Percentiles rank a stretch among this genome's conserved stretches.
Conservation (phyloP, 169 alveolate species). For the Plasmodium yoelii region DNA sequence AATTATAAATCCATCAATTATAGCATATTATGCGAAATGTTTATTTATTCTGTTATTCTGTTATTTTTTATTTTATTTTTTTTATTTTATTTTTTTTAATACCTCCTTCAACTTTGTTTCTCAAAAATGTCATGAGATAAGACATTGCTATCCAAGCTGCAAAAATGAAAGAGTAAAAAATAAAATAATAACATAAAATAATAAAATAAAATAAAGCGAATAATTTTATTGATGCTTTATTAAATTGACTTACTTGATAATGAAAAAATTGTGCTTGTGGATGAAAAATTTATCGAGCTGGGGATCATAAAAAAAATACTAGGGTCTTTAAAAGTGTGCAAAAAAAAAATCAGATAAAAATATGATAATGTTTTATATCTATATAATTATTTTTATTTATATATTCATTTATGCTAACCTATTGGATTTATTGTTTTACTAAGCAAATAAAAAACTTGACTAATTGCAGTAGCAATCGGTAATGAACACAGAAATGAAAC, state of each 20-base stretch:
- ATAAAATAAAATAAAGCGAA: constrained; percentile 6
- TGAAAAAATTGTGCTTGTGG: constrained; percentile 64
- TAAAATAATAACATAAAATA: neutral
- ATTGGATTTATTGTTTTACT: constrained; percentile 57
- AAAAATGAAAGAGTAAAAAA: too few relatives aligned
- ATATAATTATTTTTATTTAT: neutral
- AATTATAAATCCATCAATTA: neutral
- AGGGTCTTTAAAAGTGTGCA: constrained; percentile 15
- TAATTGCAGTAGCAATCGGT: constrained; percentile 35
- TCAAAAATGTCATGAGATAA: constrained; percentile 11
- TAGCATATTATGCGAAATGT: too few relatives aligned
- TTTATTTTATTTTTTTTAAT: neutral
- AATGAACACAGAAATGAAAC: constrained; percentile 36
- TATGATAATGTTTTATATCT: neutral
- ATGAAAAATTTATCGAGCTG: constrained; percentile 43
- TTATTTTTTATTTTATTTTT: neutral
- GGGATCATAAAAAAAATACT: constrained; percentile 69
- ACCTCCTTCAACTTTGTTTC: constrained; percentile 46
- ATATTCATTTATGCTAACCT: constrained; percentile 10
- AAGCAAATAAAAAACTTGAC: constrained; percentile 31
- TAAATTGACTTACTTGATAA: constrained; percentile 13
- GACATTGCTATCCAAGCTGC: constrained; percentile 26
- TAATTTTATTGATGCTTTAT: neutral
- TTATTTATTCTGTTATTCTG: too few relatives aligned
- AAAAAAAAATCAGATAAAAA: neutral